Evolutionary conservation across 208 protist genomes (phyloP), one percentile per base, ranked within the genome.

Genomic region (Acanthamoeba triangularis): DNA sequence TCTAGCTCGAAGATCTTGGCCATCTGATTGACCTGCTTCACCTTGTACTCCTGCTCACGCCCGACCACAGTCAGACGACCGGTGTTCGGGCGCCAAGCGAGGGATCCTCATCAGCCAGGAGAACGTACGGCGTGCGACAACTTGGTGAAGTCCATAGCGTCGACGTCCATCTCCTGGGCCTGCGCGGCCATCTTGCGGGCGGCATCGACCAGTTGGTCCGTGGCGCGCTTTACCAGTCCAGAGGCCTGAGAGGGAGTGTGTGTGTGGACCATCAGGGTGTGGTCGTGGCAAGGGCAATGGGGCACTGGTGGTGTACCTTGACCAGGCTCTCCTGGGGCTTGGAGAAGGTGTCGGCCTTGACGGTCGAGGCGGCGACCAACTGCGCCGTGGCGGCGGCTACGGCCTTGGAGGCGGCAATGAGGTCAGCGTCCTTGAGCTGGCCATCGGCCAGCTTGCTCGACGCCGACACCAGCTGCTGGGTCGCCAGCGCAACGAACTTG

Each of bases 401-500:
- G 28, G 88, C 88, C 59, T 90, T 93, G 44, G 63, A 54, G 23
- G 88, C 88, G n/a, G 88, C 88, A n/a, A 93, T 93, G 30, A 93
- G 65, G 47, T 52, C 88, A 33, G 88, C 88, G 65, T 93, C 88
- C 37, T 93, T 78, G 44, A 93, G 88, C 47, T 69, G 41, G 14
- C 88, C 88, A 8, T 93, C 88, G 18, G 28, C 88, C 8, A 78
- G n/a, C 59, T 78, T 93, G 41, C 67, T 93, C 28, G 88, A 47
- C 1, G 88, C 88, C 20, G 63, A 11, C 61, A 93, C 88, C 6
- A 93, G 61, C 88, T 93, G 88, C 41, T 69, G 65, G 1, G 65
- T 78, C 16, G 88, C 30, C 88, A 93, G 18, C 30, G 88, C 88
- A 59, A 93, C 88, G 76, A 93, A 93, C 67, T 93, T 93, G 88